phyloP scores from a whole-genome alignment of 345 rosid genomes.

The Rhodamnia argentea region DNA sequence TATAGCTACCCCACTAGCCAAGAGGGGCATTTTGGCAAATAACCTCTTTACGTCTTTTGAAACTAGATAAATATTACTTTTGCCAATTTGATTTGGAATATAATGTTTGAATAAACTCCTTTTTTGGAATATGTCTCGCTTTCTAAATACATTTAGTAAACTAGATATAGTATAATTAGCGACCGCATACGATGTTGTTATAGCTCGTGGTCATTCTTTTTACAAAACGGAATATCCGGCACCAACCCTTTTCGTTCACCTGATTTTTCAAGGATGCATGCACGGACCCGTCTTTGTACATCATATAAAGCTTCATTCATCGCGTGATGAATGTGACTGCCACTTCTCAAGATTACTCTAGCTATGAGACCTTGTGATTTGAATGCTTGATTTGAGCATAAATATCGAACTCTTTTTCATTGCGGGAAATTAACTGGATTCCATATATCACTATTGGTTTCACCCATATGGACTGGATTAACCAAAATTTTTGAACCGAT shows the following conservation, averaged over 20 bases:
- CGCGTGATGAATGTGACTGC: neutral
- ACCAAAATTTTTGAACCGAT: neutral
- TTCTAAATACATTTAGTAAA: neutral
- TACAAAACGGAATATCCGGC: neutral
- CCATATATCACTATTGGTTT: neutral
- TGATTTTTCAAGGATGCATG: neutral
- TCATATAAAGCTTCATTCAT: neutral
- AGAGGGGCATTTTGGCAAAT: too few relatives aligned
- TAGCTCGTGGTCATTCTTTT: neutral
- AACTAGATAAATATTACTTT: too few relatives aligned
- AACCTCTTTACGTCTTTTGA: too few relatives aligned
- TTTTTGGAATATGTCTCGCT: too few relatives aligned
- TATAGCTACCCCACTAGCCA: neutral
- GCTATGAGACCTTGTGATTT: neutral
- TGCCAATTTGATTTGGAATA: too few relatives aligned
- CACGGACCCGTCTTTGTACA: too few relatives aligned
- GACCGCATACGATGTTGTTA: neutral
- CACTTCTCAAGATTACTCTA: rapidly evolving
- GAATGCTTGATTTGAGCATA: neutral
- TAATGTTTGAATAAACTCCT: too few relatives aligned
- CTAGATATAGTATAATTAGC: neutral
- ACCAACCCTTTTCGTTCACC: neutral
- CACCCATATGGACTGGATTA: neutral
- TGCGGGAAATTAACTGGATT: neutral
- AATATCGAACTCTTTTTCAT: neutral